phyloP scores from a whole-genome alignment of 2,329 filamentous ascomycete genomes.

The Aquanectria penicillioides region DNA sequence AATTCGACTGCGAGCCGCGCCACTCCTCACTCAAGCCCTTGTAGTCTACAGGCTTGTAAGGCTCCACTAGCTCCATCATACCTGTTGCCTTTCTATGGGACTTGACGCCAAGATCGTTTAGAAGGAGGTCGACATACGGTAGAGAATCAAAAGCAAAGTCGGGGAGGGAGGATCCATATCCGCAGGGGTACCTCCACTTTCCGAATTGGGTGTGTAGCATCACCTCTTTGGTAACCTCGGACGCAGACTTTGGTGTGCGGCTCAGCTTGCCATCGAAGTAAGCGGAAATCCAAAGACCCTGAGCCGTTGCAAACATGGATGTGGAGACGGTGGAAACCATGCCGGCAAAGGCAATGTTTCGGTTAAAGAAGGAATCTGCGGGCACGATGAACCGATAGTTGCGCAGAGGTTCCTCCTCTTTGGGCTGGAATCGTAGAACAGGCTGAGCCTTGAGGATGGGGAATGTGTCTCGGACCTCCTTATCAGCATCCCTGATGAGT shows the following conservation, averaged over 20 bases:
- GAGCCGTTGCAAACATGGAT: slow-evolving; percentile 44
- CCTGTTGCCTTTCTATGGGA: slow-evolving; percentile 14
- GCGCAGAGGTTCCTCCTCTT: slow-evolving; percentile 30
- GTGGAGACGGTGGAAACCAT: slow-evolving; percentile 45
- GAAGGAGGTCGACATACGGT: slow-evolving; percentile 63
- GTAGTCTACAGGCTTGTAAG: slow-evolving; percentile 32
- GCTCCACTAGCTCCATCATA: slow-evolving; percentile 11
- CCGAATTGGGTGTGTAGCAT: slow-evolving; percentile 74
- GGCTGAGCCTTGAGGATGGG: slow-evolving; percentile 31
- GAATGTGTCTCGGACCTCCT: slow-evolving; percentile 26
- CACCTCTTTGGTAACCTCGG: slow-evolving; percentile 58
- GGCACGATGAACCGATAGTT: slow-evolving; percentile 41
- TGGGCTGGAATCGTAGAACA: slow-evolving; percentile 21
- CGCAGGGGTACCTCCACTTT: slow-evolving; percentile 72
- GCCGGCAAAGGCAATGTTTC: slow-evolving; percentile 47
- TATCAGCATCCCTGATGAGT: slow-evolving; percentile 21
- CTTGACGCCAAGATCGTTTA: slow-evolving; percentile 71
- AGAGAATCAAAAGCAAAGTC: slow-evolving; percentile 81
- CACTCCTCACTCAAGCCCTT: slow-evolving; percentile 35
- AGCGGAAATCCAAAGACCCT: slow-evolving; percentile 64
- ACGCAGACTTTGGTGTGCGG: slow-evolving; percentile 46
- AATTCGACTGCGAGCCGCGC: not conserved
- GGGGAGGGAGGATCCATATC: slow-evolving; percentile 68
- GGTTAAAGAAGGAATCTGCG: slow-evolving; percentile 15
- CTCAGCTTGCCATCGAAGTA: slow-evolving; percentile 62